These are phyloP conservation scores for Podila clonocystis DNA, from an alignment of 192 early-diverging fungal genomes.

Conservation along the genomic window DNA sequence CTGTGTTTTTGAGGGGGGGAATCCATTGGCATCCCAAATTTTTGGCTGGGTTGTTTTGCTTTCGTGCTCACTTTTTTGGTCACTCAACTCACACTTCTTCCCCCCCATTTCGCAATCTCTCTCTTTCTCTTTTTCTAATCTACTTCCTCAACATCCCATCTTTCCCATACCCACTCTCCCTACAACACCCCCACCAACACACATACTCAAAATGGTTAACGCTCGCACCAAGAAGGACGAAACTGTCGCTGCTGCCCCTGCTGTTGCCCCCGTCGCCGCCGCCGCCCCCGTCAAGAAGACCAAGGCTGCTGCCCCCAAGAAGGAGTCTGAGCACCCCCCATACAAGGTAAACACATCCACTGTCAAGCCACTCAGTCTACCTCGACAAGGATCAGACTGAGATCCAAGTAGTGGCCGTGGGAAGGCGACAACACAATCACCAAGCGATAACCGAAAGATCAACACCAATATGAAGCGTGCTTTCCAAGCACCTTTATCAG, in stretches of 20 bases:
- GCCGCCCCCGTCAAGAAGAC: constrained; percentile 50
- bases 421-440: not conserved
- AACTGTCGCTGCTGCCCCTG: constrained; percentile 31
- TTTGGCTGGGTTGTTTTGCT: not conserved
- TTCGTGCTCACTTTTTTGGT: not conserved
- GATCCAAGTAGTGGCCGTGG: not conserved
- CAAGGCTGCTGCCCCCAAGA: constrained; percentile 50
- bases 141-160: not conserved
- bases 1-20: not conserved
- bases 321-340: constrained; percentile 54
- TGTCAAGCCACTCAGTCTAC: not conserved
- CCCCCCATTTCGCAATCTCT: constrained; percentile 8
- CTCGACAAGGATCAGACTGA: not conserved
- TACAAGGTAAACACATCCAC: constrained; percentile 36
- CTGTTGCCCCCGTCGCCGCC: constrained; percentile 29
- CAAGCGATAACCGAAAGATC: not conserved
- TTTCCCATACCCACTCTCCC: not conserved
- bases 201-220: constrained; percentile 29
- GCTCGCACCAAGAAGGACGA: constrained; percentile 56
- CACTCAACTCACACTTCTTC: not conserved
- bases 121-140: constrained; percentile 4
- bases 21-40: not conserved
- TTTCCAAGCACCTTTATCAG: not conserved
- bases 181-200: not conserved
- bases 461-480: not conserved